Base-by-base conservation (phyloP, 495 filamentous ascomycete species). In the Cenococcum geophilum region DNA sequence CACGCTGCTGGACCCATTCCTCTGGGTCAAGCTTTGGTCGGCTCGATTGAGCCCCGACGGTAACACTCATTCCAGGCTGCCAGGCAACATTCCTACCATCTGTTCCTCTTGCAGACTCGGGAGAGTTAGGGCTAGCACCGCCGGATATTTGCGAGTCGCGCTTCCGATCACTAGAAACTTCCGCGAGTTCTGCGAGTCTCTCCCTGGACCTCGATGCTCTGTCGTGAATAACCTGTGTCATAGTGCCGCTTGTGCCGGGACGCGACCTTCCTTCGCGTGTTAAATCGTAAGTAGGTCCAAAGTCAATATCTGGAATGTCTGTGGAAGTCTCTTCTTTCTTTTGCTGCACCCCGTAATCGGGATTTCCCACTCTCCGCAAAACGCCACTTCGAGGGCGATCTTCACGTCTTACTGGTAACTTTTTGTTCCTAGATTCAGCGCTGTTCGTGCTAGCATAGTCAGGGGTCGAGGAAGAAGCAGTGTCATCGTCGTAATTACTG, bases 1-100 rank as follows among this genome's bases (percentile, higher is more conserved):
- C 86, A 53, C 90, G 83, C 64, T 93, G 88, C 61, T 90, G 84
- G n/a, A 97, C 89, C 74, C 84, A 96, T 68, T 96, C 84, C 69
- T 96, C 90, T 18, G 92, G 72, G 0, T 81, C 77, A 25, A 84
- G 65, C 69, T 77, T 72, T 71, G 27, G 72, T 65, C 70, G 69
- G 52, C 65, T 68, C 18, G 60, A 35, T 3, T 60, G 58, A 4
- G 23, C 23, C 18, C 37, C 57, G 23, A 35, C 43, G 23, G 57
- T 16, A 8, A 23, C 21, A 36, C 61, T 54, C 57, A 68, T 62
- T 4, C 83, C 87, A 18, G 91, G 92, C 60, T 92, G 87, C 92
- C 92, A 97, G 18, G 85, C 58, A 18, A 68, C 50, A 34, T 36
- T 68, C 71, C 54, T 92, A 73, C 63, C 79, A 88, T 59, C 86